Evolutionary conservation across 1,139 yeast species (phyloP).

Genomic region (Candida tetrigidarum): DNA sequence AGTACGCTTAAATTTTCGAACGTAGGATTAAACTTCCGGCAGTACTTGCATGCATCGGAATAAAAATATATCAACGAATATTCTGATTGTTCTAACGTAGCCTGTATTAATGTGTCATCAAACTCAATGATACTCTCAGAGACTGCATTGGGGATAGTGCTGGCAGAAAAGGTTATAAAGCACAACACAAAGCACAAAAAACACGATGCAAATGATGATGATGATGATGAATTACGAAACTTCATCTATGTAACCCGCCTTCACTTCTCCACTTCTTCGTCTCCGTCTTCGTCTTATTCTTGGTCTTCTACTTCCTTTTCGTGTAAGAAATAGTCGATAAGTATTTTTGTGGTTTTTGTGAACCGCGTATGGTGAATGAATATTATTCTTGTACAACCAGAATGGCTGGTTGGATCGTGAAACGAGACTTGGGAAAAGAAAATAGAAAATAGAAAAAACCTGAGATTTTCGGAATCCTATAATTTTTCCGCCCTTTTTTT

Average conservation of each 20-base stretch:
- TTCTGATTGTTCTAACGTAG: conserved; percentile 24
- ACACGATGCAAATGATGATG: background rate
- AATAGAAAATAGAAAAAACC: background rate
- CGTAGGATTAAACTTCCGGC: conserved; percentile 39
- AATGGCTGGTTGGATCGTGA: conserved; percentile 1
- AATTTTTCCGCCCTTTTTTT: background rate
- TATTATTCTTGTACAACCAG: background rate
- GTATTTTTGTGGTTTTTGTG: background rate
- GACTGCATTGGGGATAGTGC: background rate
- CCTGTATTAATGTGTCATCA: conserved; percentile 22
- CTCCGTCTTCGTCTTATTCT: no score
- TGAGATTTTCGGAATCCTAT: background rate
- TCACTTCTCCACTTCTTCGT: no score
- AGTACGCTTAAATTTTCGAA: conserved; percentile 36
- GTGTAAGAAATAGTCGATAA: background rate
- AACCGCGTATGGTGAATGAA: background rate
- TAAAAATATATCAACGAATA: conserved; percentile 48
- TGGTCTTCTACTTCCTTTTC: background rate
- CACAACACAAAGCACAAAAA: background rate
- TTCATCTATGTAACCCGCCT: no score
- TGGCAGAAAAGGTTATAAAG: background rate
- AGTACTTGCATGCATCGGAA: conserved; percentile 41
- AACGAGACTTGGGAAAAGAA: background rate
- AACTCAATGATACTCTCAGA: conserved; percentile 20
- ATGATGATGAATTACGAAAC: background rate